Base-by-base conservation (phyloP, 495 filamentous ascomycete species). In the Hyaloscypha variabilis region DNA sequence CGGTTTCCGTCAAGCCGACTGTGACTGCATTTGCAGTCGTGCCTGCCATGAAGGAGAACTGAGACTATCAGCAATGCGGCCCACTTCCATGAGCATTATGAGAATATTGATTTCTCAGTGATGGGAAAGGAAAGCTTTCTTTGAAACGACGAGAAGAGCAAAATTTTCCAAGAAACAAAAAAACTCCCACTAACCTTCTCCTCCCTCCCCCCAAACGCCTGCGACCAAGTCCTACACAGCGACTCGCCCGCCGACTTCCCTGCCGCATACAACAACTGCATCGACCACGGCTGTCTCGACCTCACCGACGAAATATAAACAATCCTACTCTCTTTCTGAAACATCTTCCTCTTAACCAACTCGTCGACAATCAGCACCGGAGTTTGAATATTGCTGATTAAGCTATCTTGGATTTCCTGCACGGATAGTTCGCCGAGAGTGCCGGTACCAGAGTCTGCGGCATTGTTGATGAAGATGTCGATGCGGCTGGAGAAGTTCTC, bases 291-390 rank as follows among this genome's bases (percentile, higher is more conserved):
- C 36, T 66, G 64, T 50, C 64, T 55, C 24, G 58, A 55, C 14
- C 64, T 5, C 1, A 66, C 23, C 1, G 64, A 66, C 10, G 64
- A 66, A 23, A 66, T 66, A 54, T 61, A 66, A 29, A 66, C 34
- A 25, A 66, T 66, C n/a, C 64, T 53, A 25, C 64, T 66, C 13
- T 66, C 58, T 1, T 25, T 28, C 25, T 61, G 64, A 36, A 66
- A 66, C 58, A 66, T 56, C 36, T 62, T 61, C 17, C 31, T 42
- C 51, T 62, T 56, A n/a, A 66, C 64, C 4, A 66, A 21, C 52
- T 66, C 58, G 31, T 66, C 64, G 4, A 66, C 64, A 23, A 66
- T 66, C 29, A 66, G 28, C 21, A 66, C 64, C 5, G 64, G 64
- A 1, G 64, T 66, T 24, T 66, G 58, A n/a, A 66, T 62, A 39